Conservation (phyloP, 1,284 basidiomycete species). For the Leccinum glutinopallens region DNA sequence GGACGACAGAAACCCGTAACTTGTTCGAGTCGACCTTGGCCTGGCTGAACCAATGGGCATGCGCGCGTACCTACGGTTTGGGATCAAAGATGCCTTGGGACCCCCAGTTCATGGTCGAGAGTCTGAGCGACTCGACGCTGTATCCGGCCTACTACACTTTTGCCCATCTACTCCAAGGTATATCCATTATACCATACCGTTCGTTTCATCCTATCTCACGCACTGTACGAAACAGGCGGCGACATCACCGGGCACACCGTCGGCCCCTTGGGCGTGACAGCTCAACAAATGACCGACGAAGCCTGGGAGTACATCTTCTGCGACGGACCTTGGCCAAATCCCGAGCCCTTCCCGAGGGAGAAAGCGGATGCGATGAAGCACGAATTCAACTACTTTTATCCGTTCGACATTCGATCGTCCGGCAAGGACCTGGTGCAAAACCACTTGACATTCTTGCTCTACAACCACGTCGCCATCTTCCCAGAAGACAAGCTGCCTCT, state of each 20-base stretch:
- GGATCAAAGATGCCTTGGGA: slow-evolving; percentile 98
- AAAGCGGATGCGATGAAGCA: slow-evolving; percentile 86
- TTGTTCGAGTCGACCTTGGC: slow-evolving; percentile 90
- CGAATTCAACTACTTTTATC: slow-evolving; percentile 98
- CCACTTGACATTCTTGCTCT: slow-evolving; percentile 93
- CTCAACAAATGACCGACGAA: slow-evolving; percentile 96
- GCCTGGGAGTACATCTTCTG: slow-evolving; percentile 95
- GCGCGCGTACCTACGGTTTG: slow-evolving; percentile 94
- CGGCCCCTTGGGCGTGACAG: slow-evolving; percentile 84
- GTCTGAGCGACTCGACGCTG: slow-evolving; percentile 95
- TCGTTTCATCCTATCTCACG: slow-evolving; percentile 3
- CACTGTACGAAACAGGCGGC: slow-evolving; percentile 45
- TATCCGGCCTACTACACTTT: slow-evolving; percentile 99
- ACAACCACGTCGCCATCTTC: slow-evolving; percentile 95
- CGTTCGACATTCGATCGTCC: slow-evolving; percentile 98
- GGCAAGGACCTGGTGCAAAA: slow-evolving; percentile 98
- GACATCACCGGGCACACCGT: slow-evolving; percentile 78
- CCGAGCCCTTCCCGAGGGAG: slow-evolving; percentile 68
- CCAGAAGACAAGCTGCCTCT: slow-evolving; percentile 92
- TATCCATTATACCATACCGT: slow-evolving; percentile 19
- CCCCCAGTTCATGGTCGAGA: slow-evolving; percentile 94
- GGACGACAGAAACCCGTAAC: slow-evolving; percentile 87
- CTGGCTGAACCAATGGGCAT: slow-evolving; percentile 99
- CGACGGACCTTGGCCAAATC: slow-evolving; percentile 73
- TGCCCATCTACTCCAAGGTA: slow-evolving; percentile 85